phyloP scores from a whole-genome alignment of 495 filamentous ascomycete species.

The Penicillium roqueforti region DNA sequence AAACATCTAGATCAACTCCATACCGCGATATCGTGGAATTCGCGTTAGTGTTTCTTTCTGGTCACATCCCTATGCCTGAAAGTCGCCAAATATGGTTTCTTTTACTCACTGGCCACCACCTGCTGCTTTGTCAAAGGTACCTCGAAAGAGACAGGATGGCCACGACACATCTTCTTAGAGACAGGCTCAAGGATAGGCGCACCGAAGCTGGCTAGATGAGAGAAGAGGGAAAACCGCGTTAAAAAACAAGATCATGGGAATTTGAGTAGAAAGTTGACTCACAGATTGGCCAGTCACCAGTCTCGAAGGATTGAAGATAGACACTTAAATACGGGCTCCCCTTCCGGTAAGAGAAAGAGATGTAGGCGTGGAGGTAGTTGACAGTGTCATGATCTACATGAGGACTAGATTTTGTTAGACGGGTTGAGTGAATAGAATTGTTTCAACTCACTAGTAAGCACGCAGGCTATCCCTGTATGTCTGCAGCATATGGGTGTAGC shows the following conservation, averaged over 20 bases:
- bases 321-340: slow-evolving; percentile 12
- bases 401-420: slow-evolving; percentile 2
- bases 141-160: not conserved
- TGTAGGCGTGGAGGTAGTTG: slow-evolving; percentile 11
- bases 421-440: not conserved
- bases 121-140: not conserved
- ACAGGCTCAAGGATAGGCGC: not conserved
- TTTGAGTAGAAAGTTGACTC: not conserved
- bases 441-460: slow-evolving; percentile 10
- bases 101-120: no score
- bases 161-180: not conserved
- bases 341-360: slow-evolving; percentile 16
- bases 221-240: not conserved
- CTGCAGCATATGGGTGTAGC: slow-evolving; percentile 2
- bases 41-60: no score
- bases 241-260: not conserved
- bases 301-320: slow-evolving; percentile 1
- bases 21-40: no score
- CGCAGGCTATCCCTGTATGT: slow-evolving; percentile 6
- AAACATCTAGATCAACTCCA: no score
- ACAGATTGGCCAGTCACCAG: not conserved
- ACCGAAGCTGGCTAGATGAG: not conserved
- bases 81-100: no score
- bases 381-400: not conserved
- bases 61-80: no score